Evolutionary conservation across 352 stramenopile species (phyloP), one percentile per base, ranked within the genome.

Genomic region (Pythium scleroteichum): DNA sequence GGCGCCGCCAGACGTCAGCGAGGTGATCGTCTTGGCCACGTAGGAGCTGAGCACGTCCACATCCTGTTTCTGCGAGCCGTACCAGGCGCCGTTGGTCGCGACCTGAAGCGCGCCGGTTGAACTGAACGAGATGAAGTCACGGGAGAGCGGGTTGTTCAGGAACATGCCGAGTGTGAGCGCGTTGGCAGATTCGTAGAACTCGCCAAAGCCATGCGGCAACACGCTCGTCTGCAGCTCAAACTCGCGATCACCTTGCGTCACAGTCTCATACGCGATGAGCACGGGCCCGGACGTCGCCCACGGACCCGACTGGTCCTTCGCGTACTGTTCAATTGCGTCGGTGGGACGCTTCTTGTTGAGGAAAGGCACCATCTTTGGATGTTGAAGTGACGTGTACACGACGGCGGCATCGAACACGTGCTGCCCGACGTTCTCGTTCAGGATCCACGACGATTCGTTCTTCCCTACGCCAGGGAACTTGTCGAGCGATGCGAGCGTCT

Each of bases 211-310:
- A 10, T 71, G 60, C 2, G 69, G 45, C 14, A 88, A 59, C 16
- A 82, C 64, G 0, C 78, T 88, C 7, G 71, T 78, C 64, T 91
- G 78, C 59, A 88, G 83, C 22, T 88, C 72, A 59, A 85, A 90
- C 46, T 40, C 40, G 9, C 75, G 75, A 24, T 73, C 74, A 38
- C 78, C 66, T 32, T 84, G 73, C 13, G 65, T 50, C 46, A 80
- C 82, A 59, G 65, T 82, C 51, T 90, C 75, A 44, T 84, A 87
- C 9, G 53, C 75, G 60, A 88, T 75, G 19, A 90, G 63, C 19
- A 83, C 67, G 1, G 78, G 78, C 3, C 78, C 81, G 4, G 75
- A 59, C 32, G 53, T 82, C 10, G 75, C 74, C 65, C 65, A 84
- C 1, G 63, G 62, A 7, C 77, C 76, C 1, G 69, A 72, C 24